Evolutionary conservation across 2,329 filamentous ascomycete genomes (phyloP), one percentile per base, ranked within the genome.

Genomic region (Penicillium sp.): DNA sequence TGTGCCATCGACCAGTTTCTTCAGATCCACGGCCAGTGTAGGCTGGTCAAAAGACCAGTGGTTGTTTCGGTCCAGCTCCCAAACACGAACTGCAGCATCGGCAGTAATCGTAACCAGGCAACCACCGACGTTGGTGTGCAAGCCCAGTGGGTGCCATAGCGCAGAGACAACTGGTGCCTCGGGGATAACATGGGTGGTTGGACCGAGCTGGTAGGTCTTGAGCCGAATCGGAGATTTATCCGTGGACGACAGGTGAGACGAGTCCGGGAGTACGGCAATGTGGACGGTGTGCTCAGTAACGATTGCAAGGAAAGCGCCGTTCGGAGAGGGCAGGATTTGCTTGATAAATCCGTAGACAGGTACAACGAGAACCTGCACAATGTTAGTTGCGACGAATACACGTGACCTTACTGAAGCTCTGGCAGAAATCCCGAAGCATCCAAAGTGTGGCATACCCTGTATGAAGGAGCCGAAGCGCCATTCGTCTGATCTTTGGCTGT

Each of bases 131-230:
- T 75, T 75, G 55, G 72, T 76, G 55, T 77, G 71, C 11, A 94
- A 87, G 1, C 93, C 93, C 0, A 98, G 81, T 1, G 95, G 95
- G 77, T 99, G 95, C 94, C 95, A 99, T 58, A 97, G 69, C 4
- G 89, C 90, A 1, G 92, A 91, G 22, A 88, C 87, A 57, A 99
- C 83, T 1, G 91, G 86, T 7, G 92, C 86, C 65, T 92, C 89
- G 49, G 94, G 91, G 51, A 93, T 89, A 50, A 97, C 92, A 75
- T 98, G 94, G 3, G 90, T 92, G 2, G 92, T 96, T 33, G 93
- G 92, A 1, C 94, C 94, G n/a, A 98, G 82, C 19, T 94, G 94
- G 78, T 91, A 96, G 54, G 91, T 91, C 75, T 91, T 96, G 33
- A 93, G 83, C 70, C 90, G 91, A 69, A 96, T 82, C 5, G 88